Evolutionary conservation across 768 basidiomycete genomes (phyloP).

Genomic region (Serendipita sp.): DNA sequence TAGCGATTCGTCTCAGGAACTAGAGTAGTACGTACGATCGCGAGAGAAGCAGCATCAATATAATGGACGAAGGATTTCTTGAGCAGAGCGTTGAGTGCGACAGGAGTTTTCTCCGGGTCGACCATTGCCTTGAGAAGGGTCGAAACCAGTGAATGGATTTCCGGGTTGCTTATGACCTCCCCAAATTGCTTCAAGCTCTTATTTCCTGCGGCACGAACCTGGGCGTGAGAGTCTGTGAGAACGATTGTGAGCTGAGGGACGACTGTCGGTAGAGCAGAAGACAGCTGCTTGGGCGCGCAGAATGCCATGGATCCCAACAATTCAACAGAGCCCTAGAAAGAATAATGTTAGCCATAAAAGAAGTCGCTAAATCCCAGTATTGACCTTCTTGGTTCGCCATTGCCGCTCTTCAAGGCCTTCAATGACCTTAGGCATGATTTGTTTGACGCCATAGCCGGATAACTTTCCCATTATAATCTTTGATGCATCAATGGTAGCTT

Average conservation of each 20-base stretch:
- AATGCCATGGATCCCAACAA: constrained; percentile 97
- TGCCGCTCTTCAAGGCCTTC: constrained; percentile 93
- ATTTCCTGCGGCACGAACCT: constrained; percentile 85
- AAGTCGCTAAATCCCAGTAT: not conserved
- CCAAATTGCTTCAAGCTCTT: constrained; percentile 94
- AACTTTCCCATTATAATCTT: constrained; percentile 90
- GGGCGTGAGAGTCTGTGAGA: constrained; percentile 91
- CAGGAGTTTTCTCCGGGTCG: constrained; percentile 81
- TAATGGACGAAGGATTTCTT: constrained; percentile 97
- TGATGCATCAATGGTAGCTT: constrained; percentile 82
- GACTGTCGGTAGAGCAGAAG: constrained; percentile 86
- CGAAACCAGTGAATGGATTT: constrained; percentile 81
- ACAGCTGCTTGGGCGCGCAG: constrained; percentile 88
- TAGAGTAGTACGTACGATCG: constrained; percentile 42
- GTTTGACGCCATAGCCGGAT: constrained; percentile 89
- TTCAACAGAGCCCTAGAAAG: constrained; percentile 69
- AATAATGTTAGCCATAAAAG: not conserved
- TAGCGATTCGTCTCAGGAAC: not conserved
- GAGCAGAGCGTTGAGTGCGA: constrained; percentile 67
- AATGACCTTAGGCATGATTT: constrained; percentile 78
- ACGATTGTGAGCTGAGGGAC: constrained; percentile 92
- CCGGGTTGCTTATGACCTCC: constrained; percentile 95
- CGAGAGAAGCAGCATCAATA: constrained; percentile 91
- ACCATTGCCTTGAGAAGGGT: constrained; percentile 86
- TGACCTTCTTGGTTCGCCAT: constrained; percentile 78